Evolutionary conservation across 2,329 filamentous ascomycete genomes (phyloP), one percentile per base, ranked within the genome.

Genomic region (Monosporascus sp.): DNA sequence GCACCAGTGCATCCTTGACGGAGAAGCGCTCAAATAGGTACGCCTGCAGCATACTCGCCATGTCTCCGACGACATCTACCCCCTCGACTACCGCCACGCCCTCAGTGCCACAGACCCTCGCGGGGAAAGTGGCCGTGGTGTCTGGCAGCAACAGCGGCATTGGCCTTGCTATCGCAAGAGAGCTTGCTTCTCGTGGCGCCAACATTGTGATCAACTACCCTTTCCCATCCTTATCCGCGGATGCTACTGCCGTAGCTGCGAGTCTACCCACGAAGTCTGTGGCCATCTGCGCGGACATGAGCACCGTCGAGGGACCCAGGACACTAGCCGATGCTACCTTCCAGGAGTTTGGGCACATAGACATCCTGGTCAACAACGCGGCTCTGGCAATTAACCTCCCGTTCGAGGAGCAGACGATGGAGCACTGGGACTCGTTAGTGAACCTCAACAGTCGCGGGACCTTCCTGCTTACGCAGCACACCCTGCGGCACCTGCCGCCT

Each of bases 121-220:
- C 68, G 20, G 62, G 59, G 47, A 80, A 81, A 59, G 76, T 79
- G 45, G 77, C 82, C 5, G 71, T 84, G 17, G 70, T 84, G 34
- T 72, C 70, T 14, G 74, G 74, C 34, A 72, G 69, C 27, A 68
- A 63, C 52, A 71, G 68, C 24, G 76, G 75, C 46, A 77, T 78
- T 53, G 76, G 75, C 24, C 65, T 68, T 11, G 74, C 73, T 34
- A 74, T 76, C 34, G 73, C 71, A 3, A 61, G 64, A 27, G 75
- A 76, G 50, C 66, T 78, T 2, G 67, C 74, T 14, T 67, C 69
- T 42, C 72, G 72, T 15, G 77, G 77, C 46, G 76, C 76, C 36
- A 68, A 68, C 41, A 67, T 78, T 7, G 73, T 77, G 8, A 64
- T 80, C 62, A 80, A 77, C 66, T 81, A 80, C 61, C 72, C 75